Base-by-base conservation (phyloP, 768 basidiomycete species). In the Hygrocybe coccinea region DNA sequence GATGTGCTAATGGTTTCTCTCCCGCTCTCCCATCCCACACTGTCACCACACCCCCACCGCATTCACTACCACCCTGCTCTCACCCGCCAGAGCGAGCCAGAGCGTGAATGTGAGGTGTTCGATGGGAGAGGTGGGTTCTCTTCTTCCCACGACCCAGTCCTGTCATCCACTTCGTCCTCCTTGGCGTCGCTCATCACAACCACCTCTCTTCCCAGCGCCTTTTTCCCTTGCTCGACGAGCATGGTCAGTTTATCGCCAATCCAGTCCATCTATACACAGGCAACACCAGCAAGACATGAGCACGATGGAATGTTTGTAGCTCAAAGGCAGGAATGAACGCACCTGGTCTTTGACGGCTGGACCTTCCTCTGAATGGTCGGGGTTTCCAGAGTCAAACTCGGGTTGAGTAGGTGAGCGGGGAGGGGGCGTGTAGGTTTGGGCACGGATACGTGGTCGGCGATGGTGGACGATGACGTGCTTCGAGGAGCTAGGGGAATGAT, bases 91-190 rank as follows among this genome's bases (percentile, higher is more conserved):
- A 29, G 29, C 8, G 29, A 29, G 29, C 29, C 29, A 29, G 29
- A 29, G 29, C 29, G 29, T 29, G 29, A 29, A 29, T 29, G 29
- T 29, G 29, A 29, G 29, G 29, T 29, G 29, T 29, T 29, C 29
- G 8, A 29, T 29, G 29, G 29, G 29, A 29, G 29, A 29, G 29
- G 29, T 29, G 29, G 29, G 29, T 29, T 29, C 29, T 29, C 29
- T 29, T 29, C 29, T 29, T 29, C 29, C 29, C 29, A 29, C 29
- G 74, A 77, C 8, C 81, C 87, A 6, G 75, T 77, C 1, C 87
- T 90, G 63, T 91, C 89, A 58, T 91, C 90, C 3, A 84, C 80
- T 61, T 85, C 84, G 56, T 90, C 89, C 60, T 89, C 87, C 54
- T 83, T 75, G 3, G 77, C 75, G 46, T 90, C 89, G 57, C 83